phyloP scores from a whole-genome alignment of 768 basidiomycete species.

The Thelephora ganbajun region DNA sequence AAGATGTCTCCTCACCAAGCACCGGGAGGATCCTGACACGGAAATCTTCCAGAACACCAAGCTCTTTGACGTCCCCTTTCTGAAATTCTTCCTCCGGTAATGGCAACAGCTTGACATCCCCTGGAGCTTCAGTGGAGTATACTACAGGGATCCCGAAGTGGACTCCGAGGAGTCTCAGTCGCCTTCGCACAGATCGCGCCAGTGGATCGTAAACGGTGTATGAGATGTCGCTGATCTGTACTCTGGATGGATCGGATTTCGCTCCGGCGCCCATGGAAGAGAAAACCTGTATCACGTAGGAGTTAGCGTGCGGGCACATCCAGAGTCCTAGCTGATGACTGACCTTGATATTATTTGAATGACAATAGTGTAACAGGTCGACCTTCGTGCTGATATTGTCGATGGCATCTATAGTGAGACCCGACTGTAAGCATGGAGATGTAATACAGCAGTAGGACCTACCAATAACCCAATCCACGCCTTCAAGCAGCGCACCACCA shows the following conservation, averaged over 20 bases:
- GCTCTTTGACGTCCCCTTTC: conserved; percentile 79
- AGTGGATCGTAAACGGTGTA: conserved; percentile 88
- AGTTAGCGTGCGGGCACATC: neutral
- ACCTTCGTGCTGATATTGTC: conserved; percentile 97
- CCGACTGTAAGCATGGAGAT: conserved; percentile 1
- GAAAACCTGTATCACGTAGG: conserved; percentile 47
- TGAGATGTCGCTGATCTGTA: conserved; percentile 94
- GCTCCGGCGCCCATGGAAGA: conserved; percentile 96
- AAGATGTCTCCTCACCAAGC: conserved; percentile 35
- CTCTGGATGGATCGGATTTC: conserved; percentile 86
- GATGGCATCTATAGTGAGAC: conserved; percentile 60
- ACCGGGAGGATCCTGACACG: conserved; percentile 89
- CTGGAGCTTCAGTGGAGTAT: conserved; percentile 89
- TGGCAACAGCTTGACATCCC: conserved; percentile 79
- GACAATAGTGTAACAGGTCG: conserved; percentile 82
- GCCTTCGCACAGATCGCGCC: conserved; percentile 76
- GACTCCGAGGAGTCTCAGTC: conserved; percentile 51
- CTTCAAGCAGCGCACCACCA: conserved; percentile 59
- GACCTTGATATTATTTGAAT: conserved; percentile 67
- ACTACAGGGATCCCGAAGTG: conserved; percentile 71
- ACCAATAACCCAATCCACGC: conserved; percentile 92
- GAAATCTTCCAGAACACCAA: conserved; percentile 86
- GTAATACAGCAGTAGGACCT: conserved; percentile 10
- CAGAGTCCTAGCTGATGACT: conserved; percentile 4
- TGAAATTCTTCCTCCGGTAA: conserved; percentile 85